Base-by-base conservation (phyloP, 2,329 filamentous ascomycete genomes). In the Paradendryphiella salina region DNA sequence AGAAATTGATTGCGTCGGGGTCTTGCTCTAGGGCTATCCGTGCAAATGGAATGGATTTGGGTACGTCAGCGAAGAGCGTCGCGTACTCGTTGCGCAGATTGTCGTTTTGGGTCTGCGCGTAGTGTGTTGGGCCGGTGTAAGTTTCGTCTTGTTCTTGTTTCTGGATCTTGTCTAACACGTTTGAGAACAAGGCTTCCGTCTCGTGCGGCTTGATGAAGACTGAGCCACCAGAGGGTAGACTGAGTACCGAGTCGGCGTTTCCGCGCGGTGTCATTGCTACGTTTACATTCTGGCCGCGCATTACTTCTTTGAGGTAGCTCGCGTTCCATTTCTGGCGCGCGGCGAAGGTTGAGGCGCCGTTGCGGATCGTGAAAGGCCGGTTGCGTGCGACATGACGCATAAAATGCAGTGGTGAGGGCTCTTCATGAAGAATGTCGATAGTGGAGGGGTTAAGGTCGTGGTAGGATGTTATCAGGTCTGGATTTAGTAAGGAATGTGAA, bases 91-190 rank as follows among this genome's bases (percentile, higher is more conserved):
- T 79, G 2, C 85, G 83, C 15, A 94, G 80, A 65, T 93, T 94
- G 70, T 93, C 87, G 67, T 94, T 91, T 76, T 94, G 88, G 31
- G 88, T 90, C 73, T 92, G 89, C 1, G 86, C 86, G 72, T 92
- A 92, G 63, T 64, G 61, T 2, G 64, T 67, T 39, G 54, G 56
- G 5, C 31, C 38, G 15, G 4, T 11, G n/a, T 36, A 52, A 1
- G 11, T 23, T 17, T 15, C 1, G 5, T 33, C 10, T 5, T 34
- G n/a, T 46, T 86, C 83, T 67, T 89, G 85, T 1, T 66, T 58
- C 38, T 80, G 78, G 31, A 92, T 77, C 54, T 84, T 82, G 41
- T 80, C 69, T 4, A 93, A 74, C 36, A 91, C 88, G 5, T 78
- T 65, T 2, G 71, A 66, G 63, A 93, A 92, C 0, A 77, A 70